Base-by-base conservation (phyloP, 805 yeast species). In the Yarrowia sp. region DNA sequence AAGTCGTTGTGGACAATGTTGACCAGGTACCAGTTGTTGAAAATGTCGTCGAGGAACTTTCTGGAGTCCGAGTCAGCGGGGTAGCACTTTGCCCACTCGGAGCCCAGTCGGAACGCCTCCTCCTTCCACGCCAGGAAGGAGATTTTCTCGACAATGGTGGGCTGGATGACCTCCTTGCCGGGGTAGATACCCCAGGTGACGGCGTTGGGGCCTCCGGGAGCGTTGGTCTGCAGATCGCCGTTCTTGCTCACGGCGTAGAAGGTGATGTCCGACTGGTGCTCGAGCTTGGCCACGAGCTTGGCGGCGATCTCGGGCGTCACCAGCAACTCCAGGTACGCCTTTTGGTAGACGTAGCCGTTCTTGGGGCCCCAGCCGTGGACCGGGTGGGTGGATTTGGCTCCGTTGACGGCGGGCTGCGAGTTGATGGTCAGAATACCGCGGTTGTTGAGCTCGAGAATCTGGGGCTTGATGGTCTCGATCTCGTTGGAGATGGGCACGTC, bases 111-210 rank as follows among this genome's bases (percentile, higher is more conserved):
- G 83, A 84, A 94, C 48, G 94, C 94, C 79, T 94, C 98, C 77
- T 94, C 97, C 77, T 92, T 93, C 98, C 98, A 94, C 14, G 98
- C 98, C 74, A 93, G 81, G 79, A 94, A 94, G 2, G 97, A 91
- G 46, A 88, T 87, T 75, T 88, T 89, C 77, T 94, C 98, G 22
- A 94, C 98, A 77, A 94, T 92, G 0, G 98, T 94, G 66, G 98
- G 98, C 80, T 94, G 98, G 72, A 91, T 83, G 67, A 94, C 90
- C 80, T 94, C 98, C 75, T 89, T 89, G 46, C 97, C 97, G 36
- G 98, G 98, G 86, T 91, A 92, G 68, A 93, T 92, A 72, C 98
- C 98, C 98, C 98, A 94, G 19, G 98, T 94, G 69, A 94, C 98
- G 9, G 98, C 97, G 76, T 91, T 93, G 72, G 96, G 92, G 71